These are phyloP conservation scores for Hemerocallis citrina DNA, from an alignment of 106 monocot species.

Conservation along the genomic window DNA sequence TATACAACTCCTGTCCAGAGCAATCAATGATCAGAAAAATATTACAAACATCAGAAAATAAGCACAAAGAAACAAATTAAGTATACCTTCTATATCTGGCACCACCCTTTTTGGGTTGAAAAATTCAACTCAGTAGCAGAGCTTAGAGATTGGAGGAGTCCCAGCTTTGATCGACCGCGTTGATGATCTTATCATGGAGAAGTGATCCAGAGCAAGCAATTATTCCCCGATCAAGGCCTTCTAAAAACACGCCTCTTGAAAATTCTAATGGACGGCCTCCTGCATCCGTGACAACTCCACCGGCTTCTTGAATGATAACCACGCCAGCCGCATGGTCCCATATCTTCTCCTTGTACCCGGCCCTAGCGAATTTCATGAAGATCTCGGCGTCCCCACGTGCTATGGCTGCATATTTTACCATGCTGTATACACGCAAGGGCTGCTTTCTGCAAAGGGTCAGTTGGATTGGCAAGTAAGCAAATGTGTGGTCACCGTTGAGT, in stretches of 20 bases:
- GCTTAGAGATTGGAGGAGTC: constrained; percentile 75
- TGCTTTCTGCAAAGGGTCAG: constrained; percentile 77
- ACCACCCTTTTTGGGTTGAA: too few relatives aligned
- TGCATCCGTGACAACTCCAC: constrained; percentile 93
- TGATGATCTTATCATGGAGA: constrained; percentile 72
- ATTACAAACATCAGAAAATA: too few relatives aligned
- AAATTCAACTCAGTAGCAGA: not conserved
- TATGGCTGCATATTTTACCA: constrained; percentile 95
- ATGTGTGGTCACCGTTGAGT: too few relatives aligned
- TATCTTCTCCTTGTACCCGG: constrained; percentile 90
- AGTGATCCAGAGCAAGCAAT: constrained; percentile 77
- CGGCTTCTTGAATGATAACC: constrained; percentile 83
- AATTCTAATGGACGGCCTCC: constrained; percentile 76
- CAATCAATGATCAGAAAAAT: too few relatives aligned
- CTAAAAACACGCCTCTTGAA: constrained; percentile 62
- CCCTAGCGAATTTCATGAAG: constrained; percentile 89
- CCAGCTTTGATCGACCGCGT: constrained; percentile 88
- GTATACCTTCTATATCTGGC: too few relatives aligned
- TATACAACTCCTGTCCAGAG: too few relatives aligned
- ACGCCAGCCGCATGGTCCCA: constrained; percentile 98
- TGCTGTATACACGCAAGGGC: constrained; percentile 84
- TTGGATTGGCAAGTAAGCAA: too few relatives aligned
- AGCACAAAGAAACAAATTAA: too few relatives aligned
- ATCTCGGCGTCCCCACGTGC: constrained; percentile 91
- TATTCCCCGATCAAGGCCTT: constrained; percentile 79